phyloP scores from a whole-genome alignment of 768 basidiomycete genomes.

The Termitomyces sp. region DNA sequence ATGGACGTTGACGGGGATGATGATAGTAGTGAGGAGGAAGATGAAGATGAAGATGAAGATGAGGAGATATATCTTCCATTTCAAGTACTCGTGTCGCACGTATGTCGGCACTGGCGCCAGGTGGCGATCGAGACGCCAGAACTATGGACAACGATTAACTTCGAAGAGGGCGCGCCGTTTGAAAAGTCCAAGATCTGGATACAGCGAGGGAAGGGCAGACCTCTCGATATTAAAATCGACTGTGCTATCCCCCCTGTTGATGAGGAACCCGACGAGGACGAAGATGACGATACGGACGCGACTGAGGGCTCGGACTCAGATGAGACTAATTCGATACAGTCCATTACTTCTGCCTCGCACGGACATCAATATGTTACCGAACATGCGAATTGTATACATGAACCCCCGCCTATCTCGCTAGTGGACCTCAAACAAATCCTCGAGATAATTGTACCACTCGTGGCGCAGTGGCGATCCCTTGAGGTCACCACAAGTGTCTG shows the following conservation, averaged over 20 bases:
- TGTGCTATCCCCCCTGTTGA: conserved; percentile 24
- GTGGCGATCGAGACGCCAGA: conserved; percentile 45
- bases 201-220: conserved; percentile 46
- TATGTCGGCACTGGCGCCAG: conserved; percentile 56
- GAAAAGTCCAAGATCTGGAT: conserved; percentile 40
- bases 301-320: neutral
- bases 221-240: conserved; percentile 49
- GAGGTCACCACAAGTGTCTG: conserved; percentile 41
- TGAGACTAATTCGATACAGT: neutral
- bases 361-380: conserved; percentile 15
- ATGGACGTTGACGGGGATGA: conserved; percentile 14
- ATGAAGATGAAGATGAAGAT: neutral
- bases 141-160: conserved; percentile 50
- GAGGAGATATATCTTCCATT: conserved; percentile 26
- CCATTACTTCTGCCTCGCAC: neutral
- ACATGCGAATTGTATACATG: conserved; percentile 14
- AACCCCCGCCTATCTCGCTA: conserved; percentile 22
- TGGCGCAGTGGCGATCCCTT: conserved; percentile 47
- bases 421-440: conserved; percentile 30
- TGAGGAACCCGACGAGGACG: conserved; percentile 17
- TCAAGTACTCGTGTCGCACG: conserved; percentile 53
- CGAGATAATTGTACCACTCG: conserved; percentile 44
- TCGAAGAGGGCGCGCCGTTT: conserved; percentile 33
- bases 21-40: conserved; percentile 5
- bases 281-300: conserved; percentile 13